These are phyloP conservation scores for Pyrus bretschneideri DNA, from an alignment of 306 rosid species.

Conservation along the genomic window DNA sequence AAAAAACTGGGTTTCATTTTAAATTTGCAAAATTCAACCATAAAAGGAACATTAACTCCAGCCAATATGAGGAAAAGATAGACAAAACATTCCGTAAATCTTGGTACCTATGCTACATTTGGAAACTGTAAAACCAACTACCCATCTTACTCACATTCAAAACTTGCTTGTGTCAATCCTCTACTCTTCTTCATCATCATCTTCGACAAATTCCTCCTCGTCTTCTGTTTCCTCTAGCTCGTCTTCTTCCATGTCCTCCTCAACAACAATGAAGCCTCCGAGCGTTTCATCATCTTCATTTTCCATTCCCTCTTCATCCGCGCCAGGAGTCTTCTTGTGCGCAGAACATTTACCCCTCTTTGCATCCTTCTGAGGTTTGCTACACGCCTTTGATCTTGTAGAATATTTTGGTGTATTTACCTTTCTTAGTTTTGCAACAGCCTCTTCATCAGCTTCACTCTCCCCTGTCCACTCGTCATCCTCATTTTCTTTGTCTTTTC, in stretches of 20 bases:
- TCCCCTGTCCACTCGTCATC: slow-evolving; percentile 72
- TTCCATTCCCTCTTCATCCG: slow-evolving; percentile 16
- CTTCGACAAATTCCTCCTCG: slow-evolving; percentile 33
- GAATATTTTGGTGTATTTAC: slow-evolving; percentile 39
- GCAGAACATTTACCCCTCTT: slow-evolving; percentile 20
- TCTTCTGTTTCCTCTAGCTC: slow-evolving; percentile 18
- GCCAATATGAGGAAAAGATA: not conserved
- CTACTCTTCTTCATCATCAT: slow-evolving; percentile 22
- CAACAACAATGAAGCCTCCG: slow-evolving; percentile 64
- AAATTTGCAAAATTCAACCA: too few species aligned
- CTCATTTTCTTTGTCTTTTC: slow-evolving; percentile 23
- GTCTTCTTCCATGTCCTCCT: slow-evolving; percentile 41
- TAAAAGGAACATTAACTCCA: too few species aligned
- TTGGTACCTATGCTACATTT: not conserved
- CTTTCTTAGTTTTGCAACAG: slow-evolving; percentile 37
- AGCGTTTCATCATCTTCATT: slow-evolving; percentile 48
- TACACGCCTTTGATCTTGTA: slow-evolving; percentile 47
- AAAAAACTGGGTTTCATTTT: too few species aligned
- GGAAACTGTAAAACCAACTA: not conserved
- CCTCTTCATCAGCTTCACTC: slow-evolving; percentile 43
- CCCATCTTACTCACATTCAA: not conserved
- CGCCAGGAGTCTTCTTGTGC: slow-evolving; percentile 28
- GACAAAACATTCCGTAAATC: not conserved
- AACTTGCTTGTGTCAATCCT: not conserved
- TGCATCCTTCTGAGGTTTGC: slow-evolving; percentile 12